phyloP scores from a whole-genome alignment of 768 basidiomycete species.

The Fomitopsis serialis region DNA sequence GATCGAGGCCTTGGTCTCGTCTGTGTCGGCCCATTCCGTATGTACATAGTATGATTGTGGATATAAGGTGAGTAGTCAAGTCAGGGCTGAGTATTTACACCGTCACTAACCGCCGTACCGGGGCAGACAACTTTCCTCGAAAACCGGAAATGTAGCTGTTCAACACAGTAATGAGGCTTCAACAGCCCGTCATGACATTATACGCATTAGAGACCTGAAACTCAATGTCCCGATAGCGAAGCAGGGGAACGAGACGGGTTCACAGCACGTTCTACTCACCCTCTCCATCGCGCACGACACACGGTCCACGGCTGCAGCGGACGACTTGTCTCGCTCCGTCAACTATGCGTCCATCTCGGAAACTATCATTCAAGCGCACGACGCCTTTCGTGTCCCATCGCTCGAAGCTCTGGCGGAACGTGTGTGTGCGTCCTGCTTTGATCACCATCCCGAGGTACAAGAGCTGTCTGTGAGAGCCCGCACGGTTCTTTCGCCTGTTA shows the following conservation, averaged over 20 bases:
- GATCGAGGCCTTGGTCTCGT: neutral
- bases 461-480: conserved; percentile 42
- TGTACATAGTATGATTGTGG: neutral
- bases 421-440: conserved; percentile 35
- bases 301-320: conserved; percentile 39
- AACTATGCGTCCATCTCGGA: conserved; percentile 53
- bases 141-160: neutral
- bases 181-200: conserved; percentile 19
- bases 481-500: conserved; percentile 47
- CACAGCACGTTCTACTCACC: conserved; percentile 51
- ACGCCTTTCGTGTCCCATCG: conserved; percentile 28
- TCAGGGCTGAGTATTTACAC: too few relatives aligned
- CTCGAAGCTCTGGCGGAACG: conserved; percentile 43
- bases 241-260: conserved; percentile 28
- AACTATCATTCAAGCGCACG: conserved; percentile 23
- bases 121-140: neutral
- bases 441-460: conserved; percentile 25
- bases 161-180: neutral
- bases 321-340: conserved; percentile 54
- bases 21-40: neutral
- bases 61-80: neutral
- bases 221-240: conserved; percentile 35
- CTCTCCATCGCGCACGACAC: conserved; percentile 49
- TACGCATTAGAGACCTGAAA: conserved; percentile 45
- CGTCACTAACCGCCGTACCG: too few relatives aligned